A percentile compares a stretch with the other conserved stretches of the same genome.
These are phyloP conservation scores for Oemleria cerasiformis DNA, from an alignment of 306 rosid genomes.

Conservation along the genomic window DNA sequence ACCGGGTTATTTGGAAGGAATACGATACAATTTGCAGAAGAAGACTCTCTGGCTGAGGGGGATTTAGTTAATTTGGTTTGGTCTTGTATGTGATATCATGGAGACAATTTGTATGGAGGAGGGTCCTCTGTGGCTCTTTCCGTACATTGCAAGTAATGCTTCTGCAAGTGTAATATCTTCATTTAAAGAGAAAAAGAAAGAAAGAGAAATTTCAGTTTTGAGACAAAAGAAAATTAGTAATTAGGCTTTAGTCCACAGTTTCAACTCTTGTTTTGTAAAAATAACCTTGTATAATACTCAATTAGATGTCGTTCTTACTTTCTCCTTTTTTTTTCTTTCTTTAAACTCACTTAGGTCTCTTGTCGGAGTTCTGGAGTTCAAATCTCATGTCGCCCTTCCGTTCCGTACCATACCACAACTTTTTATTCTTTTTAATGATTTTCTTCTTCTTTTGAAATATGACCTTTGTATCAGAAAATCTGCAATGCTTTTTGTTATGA, in stretches of 20 bases:
- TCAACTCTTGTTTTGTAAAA: neutral
- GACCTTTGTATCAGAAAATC: neutral
- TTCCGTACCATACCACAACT: neutral
- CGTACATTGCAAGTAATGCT: constrained; percentile 5
- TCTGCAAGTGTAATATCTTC: constrained; percentile 13
- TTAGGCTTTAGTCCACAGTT: neutral
- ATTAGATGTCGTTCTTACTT: neutral
- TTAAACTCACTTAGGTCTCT: neutral
- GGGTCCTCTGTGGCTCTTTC: neutral
- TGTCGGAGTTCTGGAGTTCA: neutral
- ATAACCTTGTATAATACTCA: neutral
- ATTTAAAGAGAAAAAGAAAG: neutral
- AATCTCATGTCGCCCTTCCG: too few relatives aligned
- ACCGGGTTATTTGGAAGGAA: neutral
- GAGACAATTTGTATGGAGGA: neutral
- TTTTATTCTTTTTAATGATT: too few relatives aligned
- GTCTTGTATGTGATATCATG: constrained; percentile 8
- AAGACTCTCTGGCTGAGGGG: neutral
- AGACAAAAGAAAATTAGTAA: constrained; percentile 1
- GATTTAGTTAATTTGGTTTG: constrained; percentile 18
- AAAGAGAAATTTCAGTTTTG: neutral
- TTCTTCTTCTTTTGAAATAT: neutral
- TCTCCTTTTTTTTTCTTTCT: neutral
- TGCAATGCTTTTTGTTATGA: too few relatives aligned
- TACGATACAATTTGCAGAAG: constrained; percentile 6